These are phyloP conservation scores for Candida patagonica DNA, from an alignment of 805 yeast genomes.

Conservation along the genomic window DNA sequence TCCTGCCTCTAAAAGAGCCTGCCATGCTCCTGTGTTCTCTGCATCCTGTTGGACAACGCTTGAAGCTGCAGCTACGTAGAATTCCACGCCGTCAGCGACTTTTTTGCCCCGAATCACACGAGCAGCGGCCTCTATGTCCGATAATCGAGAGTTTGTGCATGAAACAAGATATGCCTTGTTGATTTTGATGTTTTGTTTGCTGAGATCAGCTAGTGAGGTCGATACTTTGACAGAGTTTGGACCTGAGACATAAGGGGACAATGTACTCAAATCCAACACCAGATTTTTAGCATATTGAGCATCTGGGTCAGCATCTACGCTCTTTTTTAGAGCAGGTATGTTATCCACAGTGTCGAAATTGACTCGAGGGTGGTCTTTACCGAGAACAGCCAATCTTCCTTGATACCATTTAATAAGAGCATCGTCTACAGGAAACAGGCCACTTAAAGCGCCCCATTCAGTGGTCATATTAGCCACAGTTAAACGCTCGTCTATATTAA, in stretches of 20 bases:
- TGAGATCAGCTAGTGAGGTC: slow-evolving; percentile 64
- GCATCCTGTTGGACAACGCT: slow-evolving; percentile 90
- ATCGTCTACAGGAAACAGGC: slow-evolving; percentile 92
- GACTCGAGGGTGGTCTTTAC: slow-evolving; percentile 78
- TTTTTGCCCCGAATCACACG: slow-evolving; percentile 71
- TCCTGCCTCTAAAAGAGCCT: slow-evolving; percentile 80
- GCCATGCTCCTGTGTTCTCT: slow-evolving; percentile 87
- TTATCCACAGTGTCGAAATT: slow-evolving; percentile 49
- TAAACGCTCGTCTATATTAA: slow-evolving; percentile 74
- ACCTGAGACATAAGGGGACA: slow-evolving; percentile 87
- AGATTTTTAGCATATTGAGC: slow-evolving; percentile 86
- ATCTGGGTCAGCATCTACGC: slow-evolving; percentile 51
- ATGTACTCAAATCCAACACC: slow-evolving; percentile 64
- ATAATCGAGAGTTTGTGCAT: slow-evolving; percentile 89
- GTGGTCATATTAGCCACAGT: slow-evolving; percentile 96
- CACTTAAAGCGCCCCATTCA: slow-evolving; percentile 98
- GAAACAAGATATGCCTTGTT: slow-evolving; percentile 96
- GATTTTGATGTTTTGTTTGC: slow-evolving; percentile 63
- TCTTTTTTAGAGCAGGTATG: slow-evolving; percentile 31
- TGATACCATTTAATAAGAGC: slow-evolving; percentile 72
- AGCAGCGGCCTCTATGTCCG: slow-evolving; percentile 94
- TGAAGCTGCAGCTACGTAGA: slow-evolving; percentile 96
- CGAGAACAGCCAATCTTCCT: slow-evolving; percentile 45
- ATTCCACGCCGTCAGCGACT: slow-evolving; percentile 84
- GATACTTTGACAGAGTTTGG: slow-evolving; percentile 96